A percentile compares a stretch with the other conserved stretches of the same genome.
phyloP scores from a whole-genome alignment of 2,329 filamentous ascomycete genomes.

The Leptographium lundbergii region DNA sequence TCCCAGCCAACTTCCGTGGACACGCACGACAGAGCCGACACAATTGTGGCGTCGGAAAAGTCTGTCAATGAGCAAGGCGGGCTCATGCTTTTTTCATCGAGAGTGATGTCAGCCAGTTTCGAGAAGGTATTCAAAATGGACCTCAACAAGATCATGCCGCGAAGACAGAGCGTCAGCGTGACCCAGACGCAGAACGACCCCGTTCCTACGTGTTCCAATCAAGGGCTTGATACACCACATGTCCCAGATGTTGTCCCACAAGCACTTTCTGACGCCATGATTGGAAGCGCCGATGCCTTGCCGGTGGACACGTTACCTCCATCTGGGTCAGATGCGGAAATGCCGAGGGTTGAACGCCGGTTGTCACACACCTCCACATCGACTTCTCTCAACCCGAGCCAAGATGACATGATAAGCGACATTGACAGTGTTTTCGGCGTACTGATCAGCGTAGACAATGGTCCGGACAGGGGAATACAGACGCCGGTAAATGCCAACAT shows the following conservation, averaged over 20 bases:
- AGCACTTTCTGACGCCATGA: neutral
- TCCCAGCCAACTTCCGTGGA: neutral
- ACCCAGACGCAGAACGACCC: neutral
- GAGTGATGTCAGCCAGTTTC: neutral
- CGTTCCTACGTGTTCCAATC: neutral
- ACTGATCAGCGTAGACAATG: constrained; percentile 4
- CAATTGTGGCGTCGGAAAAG: neutral
- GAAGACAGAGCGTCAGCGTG: neutral
- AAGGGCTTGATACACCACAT: neutral
- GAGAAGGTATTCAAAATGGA: constrained; percentile 6
- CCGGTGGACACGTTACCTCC: neutral
- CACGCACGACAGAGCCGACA: neutral
- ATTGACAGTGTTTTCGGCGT: constrained; percentile 9
- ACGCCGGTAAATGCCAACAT: neutral
- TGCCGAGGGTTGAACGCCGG: neutral
- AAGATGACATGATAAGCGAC: neutral
- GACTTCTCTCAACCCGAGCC: neutral
- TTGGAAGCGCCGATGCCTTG: neutral
- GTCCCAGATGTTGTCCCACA: neutral
- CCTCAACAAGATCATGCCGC: constrained; percentile 6
- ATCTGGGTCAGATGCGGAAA: neutral
- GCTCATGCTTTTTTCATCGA: neutral
- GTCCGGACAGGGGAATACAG: neutral
- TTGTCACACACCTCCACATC: neutral
- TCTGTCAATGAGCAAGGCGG: neutral